A percentile compares a stretch with the other conserved stretches of the same genome.
These are phyloP conservation scores for Hyphodiscus sp. DNA, from an alignment of 2,329 filamentous ascomycete species.

Conservation along the genomic window DNA sequence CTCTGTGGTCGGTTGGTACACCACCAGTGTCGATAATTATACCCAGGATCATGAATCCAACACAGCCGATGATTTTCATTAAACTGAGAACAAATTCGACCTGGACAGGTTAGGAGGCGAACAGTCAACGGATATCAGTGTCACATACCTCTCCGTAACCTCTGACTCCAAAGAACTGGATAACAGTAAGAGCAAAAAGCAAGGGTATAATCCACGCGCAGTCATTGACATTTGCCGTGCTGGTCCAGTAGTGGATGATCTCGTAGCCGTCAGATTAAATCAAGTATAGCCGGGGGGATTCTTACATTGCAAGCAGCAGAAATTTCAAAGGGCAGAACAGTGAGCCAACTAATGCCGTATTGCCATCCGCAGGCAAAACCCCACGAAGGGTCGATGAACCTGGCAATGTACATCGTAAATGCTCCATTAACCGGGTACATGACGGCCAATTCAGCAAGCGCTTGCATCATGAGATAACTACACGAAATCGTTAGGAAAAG, in stretches of 20 bases:
- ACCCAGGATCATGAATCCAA: slow-evolving; percentile 71
- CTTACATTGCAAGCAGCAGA: slow-evolving; percentile 52
- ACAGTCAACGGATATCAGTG: no score
- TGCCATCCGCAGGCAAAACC: slow-evolving; percentile 91
- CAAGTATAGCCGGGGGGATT: not conserved
- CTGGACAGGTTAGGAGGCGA: no score
- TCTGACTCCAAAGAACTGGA: slow-evolving; percentile 85
- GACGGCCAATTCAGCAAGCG: slow-evolving; percentile 36
- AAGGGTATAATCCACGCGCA: slow-evolving; percentile 82
- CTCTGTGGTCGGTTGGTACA: slow-evolving; percentile 44
- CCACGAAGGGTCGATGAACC: slow-evolving; percentile 92
- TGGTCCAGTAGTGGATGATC: slow-evolving; percentile 7
- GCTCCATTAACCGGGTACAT: slow-evolving; percentile 88
- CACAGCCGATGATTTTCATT: slow-evolving; percentile 77
- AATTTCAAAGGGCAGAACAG: slow-evolving; percentile 74
- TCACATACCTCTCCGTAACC: slow-evolving; percentile 64
- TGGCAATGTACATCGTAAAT: slow-evolving; percentile 85
- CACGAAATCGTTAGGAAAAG: no score
- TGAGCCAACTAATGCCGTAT: slow-evolving; percentile 58
- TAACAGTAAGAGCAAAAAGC: slow-evolving; percentile 65
- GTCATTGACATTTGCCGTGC: slow-evolving; percentile 39
- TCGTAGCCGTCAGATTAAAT: no score
- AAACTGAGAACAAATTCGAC: slow-evolving; percentile 86
- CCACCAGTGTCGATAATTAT: slow-evolving; percentile 21
- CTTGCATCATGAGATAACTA: not conserved